phyloP scores from a whole-genome alignment of 257 asterid genomes.

The Craterostigma plantagineum region DNA sequence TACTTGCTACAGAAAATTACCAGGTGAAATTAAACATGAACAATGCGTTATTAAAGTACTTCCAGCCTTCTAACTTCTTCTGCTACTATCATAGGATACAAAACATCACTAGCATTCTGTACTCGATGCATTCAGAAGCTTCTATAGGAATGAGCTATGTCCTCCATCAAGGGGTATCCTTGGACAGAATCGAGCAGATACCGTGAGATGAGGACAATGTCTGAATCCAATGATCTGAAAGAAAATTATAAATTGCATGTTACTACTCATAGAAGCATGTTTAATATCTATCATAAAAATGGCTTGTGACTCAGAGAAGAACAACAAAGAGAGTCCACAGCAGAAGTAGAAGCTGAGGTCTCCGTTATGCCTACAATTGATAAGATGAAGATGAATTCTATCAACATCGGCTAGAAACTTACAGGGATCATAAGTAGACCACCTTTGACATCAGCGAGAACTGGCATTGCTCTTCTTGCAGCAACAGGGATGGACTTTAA shows the following conservation, averaged over 20 bases:
- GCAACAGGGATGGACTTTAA: constrained; percentile 65
- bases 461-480: constrained; percentile 72
- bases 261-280: constrained; percentile 3
- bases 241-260: constrained; percentile 4
- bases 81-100: no score
- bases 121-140: background rate
- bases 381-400: background rate
- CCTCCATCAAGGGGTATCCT: constrained; percentile 70
- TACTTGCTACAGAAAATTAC: no score
- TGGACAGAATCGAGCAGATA: constrained; percentile 43
- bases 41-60: no score
- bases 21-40: no score
- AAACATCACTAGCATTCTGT: no score
- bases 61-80: no score
- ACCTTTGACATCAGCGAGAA: constrained; percentile 47
- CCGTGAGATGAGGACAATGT: constrained; percentile 40
- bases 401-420: constrained; percentile 6
- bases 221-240: constrained; percentile 52
- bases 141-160: constrained; percentile 40
- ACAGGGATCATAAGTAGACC: constrained; percentile 65
- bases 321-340: background rate
- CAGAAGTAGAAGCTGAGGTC: background rate
- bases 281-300: background rate
- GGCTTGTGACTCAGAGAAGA: background rate
- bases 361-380: no score